phyloP scores from a whole-genome alignment of 2,329 filamentous ascomycete genomes.

The Raffaelea deltoideospora region DNA sequence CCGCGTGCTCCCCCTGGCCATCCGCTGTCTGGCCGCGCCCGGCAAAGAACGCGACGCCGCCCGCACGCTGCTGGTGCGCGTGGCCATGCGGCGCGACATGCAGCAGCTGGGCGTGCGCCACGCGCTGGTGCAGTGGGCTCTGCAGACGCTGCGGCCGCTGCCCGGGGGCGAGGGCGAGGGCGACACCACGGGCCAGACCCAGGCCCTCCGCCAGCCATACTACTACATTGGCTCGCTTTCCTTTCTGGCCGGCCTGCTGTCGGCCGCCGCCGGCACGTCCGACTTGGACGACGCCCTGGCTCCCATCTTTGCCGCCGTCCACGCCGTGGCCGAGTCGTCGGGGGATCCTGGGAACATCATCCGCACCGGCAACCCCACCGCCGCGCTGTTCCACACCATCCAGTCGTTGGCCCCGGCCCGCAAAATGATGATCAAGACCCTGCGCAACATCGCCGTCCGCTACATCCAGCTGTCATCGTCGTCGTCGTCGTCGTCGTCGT shows the following conservation, averaged over 20 bases:
- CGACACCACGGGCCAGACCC: constrained; percentile 14
- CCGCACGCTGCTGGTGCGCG: constrained; percentile 63
- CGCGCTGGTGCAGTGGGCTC: constrained; percentile 54
- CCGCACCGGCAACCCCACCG: constrained; percentile 19
- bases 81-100: constrained; percentile 81
- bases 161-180: no score
- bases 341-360: no score
- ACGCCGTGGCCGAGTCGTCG: constrained; percentile 35
- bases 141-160: constrained; percentile 42
- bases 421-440: constrained; percentile 73
- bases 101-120: constrained; percentile 57
- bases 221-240: constrained; percentile 64
- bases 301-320: constrained; percentile 49
- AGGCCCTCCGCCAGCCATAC: constrained; percentile 42
- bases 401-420: constrained; percentile 63
- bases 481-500: constrained; percentile 24
- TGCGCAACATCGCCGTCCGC: constrained; percentile 53
- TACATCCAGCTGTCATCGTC: constrained; percentile 34
- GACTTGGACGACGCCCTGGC: constrained; percentile 55
- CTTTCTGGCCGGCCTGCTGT: constrained; percentile 61
- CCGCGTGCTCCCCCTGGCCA: constrained; percentile 54
- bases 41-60: constrained; percentile 86
- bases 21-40: constrained; percentile 55
- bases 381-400: constrained; percentile 35
- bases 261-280: constrained; percentile 53